These are phyloP conservation scores for Flaveria floridana DNA, from an alignment of 140 eudicot species.

Conservation along the genomic window DNA sequence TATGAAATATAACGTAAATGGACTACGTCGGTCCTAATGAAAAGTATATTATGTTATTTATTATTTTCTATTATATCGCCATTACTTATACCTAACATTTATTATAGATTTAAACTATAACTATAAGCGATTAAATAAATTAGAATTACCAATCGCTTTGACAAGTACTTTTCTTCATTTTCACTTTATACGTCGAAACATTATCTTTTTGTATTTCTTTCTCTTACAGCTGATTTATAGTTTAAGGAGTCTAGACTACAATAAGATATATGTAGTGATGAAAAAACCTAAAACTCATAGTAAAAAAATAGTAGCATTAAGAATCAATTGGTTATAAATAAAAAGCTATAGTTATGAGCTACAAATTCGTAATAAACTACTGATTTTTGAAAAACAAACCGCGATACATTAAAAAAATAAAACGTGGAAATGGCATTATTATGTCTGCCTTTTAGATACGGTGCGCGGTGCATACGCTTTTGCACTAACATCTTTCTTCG, in stretches of 20 bases:
- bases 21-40: too few relatives aligned
- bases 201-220: background rate
- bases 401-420: background rate
- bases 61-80: too few relatives aligned
- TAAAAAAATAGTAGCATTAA: too few relatives aligned
- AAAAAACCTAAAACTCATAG: background rate
- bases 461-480: slow-evolving; percentile 16
- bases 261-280: background rate
- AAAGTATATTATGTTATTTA: too few relatives aligned
- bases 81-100: too few relatives aligned
- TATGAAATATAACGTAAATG: too few relatives aligned
- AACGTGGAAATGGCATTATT: slow-evolving; percentile 6
- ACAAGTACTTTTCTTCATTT: background rate
- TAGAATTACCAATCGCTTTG: background rate
- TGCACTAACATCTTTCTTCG: slow-evolving; percentile 6
- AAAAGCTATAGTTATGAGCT: background rate
- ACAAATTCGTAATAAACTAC: background rate
- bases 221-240: background rate
- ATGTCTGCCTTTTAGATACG: slow-evolving; percentile 14
- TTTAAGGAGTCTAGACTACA: background rate
- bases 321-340: background rate
- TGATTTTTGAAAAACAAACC: background rate
- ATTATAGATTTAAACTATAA: too few relatives aligned
- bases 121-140: background rate
- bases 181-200: background rate